Base-by-base conservation (phyloP, 257 asterid genomes). In the Solanum pinnatisectum region DNA sequence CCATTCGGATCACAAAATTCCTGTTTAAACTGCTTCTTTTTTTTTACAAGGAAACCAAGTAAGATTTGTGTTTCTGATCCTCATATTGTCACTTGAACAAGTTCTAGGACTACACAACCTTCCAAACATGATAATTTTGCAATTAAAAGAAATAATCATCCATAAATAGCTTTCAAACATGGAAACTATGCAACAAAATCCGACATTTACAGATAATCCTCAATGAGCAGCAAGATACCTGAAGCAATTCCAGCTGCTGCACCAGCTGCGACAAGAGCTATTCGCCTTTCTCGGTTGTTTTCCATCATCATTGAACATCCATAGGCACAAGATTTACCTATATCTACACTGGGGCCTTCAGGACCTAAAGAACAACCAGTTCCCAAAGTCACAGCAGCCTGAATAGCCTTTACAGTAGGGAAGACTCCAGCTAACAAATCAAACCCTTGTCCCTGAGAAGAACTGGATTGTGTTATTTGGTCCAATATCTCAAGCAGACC, bases 181-280 rank as follows among this genome's bases (percentile, higher is more conserved):
- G 84, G 3, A 78, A 42, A 78, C 3, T 42, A 15, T 42, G 84
- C 84, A 78, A 40, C 63, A n/a, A 40, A 39, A 7, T 6, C 1
- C 23, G 5, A 23, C 33, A 0, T 59, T 20, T 20, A 59, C 25
- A 59, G 25, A 59, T 59, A 20, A 59, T 59, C 20, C 67, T 59
- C 67, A 59, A 59, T 59, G 67, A 59, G 25, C 25, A 20, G 67
- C 67, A 59, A 52, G 63, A 86, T 88, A 97, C 99, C 99, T 90
- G 99, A 94, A 84, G 99, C 94, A 86, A 97, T 97, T 89, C 99
- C 99, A 91, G 99, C 98, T 86, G 99, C 99, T 33, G 99, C 99
- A 42, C 99, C 99, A 73, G 99, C 98, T 68, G 99, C 99, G 79
- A 96, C 94, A 87, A 97, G 99, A 88, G 99, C 99, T 91, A 97